Evolutionary conservation across 2,329 filamentous ascomycete genomes (phyloP).

Genomic region (Lasiodiplodia sp.): DNA sequence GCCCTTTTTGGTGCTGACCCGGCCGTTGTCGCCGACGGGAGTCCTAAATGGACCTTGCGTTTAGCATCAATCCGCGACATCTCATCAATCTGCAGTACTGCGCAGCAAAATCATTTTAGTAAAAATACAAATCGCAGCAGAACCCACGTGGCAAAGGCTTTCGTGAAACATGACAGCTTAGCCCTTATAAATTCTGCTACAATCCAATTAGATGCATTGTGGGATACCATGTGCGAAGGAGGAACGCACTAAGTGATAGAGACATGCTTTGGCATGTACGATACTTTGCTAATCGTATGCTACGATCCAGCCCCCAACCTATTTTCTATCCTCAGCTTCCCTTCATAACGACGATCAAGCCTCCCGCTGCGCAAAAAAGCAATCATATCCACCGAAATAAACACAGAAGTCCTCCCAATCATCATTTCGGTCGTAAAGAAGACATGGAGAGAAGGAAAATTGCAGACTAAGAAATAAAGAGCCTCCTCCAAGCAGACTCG

Average conservation of each 20-base stretch:
- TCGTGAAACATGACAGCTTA: background rate
- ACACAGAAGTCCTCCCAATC: background rate
- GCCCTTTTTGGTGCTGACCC: background rate
- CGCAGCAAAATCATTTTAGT: background rate
- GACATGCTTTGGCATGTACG: background rate
- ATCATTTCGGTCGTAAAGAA: background rate
- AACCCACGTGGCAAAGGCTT: background rate
- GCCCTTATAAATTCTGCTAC: background rate
- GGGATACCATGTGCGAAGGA: background rate
- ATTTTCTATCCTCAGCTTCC: background rate
- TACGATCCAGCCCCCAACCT: background rate
- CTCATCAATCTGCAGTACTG: background rate
- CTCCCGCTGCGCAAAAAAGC: background rate
- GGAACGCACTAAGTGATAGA: background rate
- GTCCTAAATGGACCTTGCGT: background rate
- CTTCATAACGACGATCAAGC: background rate
- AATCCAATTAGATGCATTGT: background rate
- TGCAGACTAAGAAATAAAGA: background rate
- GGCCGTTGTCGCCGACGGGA: background rate
- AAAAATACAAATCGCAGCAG: background rate
- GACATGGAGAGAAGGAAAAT: background rate
- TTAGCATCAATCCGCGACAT: background rate
- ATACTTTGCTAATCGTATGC: background rate
- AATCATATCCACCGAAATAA: constrained; percentile 1
- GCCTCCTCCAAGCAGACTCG: constrained; percentile 8